Base-by-base conservation (phyloP, 805 yeast genomes). In the Candida argentea region DNA sequence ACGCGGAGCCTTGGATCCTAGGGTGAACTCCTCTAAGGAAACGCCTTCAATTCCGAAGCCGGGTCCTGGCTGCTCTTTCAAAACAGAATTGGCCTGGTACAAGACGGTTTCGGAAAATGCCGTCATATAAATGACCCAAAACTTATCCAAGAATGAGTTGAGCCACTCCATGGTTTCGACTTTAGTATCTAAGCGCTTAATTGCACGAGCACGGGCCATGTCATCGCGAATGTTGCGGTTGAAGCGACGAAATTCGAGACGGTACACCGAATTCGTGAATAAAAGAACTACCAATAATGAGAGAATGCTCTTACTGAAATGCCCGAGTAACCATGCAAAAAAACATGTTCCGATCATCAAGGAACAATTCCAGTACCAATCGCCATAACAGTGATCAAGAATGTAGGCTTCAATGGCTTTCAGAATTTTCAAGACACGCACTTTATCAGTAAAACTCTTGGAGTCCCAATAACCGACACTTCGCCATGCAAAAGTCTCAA, bases 51-150 rank as follows among this genome's bases (percentile, higher is more conserved):
- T 80, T 48, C 91, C 91, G 43, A 73, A 76, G 16, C 93, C 93
- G 9, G 93, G 89, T 4, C 80, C 84, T n/a, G n/a, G n/a, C 36
- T 74, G 72, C 44, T 73, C 86, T 26, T 73, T 71, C 46, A 82
- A 55, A 11, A 68, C 61, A 14, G 72, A 76, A 42, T 79, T 80
- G n/a, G 84, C 80, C 43, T 68, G 70, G 27, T 67, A 69, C 50
- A 73, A 65, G 14, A 82, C 93, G 54, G 73, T 75, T 39, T 79
- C 84, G 5, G 86, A 76, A 28, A 82, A 59, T 1, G 82, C 85
- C 18, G 91, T 89, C 94, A 82, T 82, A 44, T 82, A 82, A 35
- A 82, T 79, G 32, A 80, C 82, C 94, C 94, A 82, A 46, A 82
- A 80, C 53, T 82, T 82, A 24, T 76, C 76, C 48, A 82, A 53